These are phyloP conservation scores for Acanthochlamys bracteata DNA, from an alignment of 106 monocot genomes.

Conservation along the genomic window DNA sequence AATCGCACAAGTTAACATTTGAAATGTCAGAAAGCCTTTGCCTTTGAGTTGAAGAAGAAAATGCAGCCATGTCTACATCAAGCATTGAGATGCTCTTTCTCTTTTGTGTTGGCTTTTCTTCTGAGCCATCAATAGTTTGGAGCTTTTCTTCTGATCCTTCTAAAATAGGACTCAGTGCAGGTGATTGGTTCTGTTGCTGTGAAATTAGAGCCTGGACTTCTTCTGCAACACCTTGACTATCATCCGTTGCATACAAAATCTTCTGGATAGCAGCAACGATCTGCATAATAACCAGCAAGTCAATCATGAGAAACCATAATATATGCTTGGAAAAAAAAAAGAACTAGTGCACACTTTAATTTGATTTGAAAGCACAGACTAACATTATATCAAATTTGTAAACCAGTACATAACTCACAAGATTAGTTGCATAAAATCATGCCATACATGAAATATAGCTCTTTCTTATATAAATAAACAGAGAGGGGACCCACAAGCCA, in stretches of 20 bases:
- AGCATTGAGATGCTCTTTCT: conserved; percentile 60
- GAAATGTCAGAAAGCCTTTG: conserved; percentile 80
- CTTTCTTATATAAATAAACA: background rate
- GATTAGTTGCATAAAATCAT: background rate
- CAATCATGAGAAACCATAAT: background rate
- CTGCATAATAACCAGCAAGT: conserved; percentile 19
- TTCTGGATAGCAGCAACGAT: conserved; percentile 57
- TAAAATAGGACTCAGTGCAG: conserved; percentile 44
- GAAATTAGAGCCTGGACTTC: conserved; percentile 59
- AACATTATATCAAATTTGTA: too few species aligned
- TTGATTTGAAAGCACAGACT: background rate
- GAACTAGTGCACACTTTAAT: background rate
- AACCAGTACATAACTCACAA: too few species aligned
- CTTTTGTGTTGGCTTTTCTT: conserved; percentile 65
- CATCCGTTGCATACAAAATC: conserved; percentile 68
- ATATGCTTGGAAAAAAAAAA: background rate
- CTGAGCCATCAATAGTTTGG: conserved; percentile 26
- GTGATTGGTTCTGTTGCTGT: conserved; percentile 24
- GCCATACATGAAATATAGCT: background rate
- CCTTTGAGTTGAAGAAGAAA: conserved; percentile 47
- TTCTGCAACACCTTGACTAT: conserved; percentile 26
- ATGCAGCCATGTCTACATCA: conserved; percentile 53
- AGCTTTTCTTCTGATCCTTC: conserved; percentile 59
- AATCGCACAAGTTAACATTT: conserved; percentile 41
- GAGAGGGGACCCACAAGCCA: background rate